A percentile compares a stretch with the other conserved stretches of the same genome.
phyloP scores from a whole-genome alignment of 148 eudicot species.

The Amaranthus palmeri region DNA sequence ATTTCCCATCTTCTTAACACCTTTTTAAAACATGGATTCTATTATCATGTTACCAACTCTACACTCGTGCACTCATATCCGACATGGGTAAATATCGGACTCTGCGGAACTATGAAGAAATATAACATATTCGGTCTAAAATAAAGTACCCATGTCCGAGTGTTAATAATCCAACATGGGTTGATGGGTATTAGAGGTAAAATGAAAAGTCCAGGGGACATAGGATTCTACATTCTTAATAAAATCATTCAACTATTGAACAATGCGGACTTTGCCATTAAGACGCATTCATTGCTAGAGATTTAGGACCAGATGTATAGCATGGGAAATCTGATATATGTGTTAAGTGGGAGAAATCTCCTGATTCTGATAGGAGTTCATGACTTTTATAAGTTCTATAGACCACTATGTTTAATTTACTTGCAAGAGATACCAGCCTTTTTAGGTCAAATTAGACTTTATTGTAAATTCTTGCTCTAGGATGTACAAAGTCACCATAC shows the following conservation, averaged over 20 bases:
- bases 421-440: neutral
- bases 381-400: neutral
- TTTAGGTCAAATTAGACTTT: neutral
- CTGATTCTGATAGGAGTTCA: neutral
- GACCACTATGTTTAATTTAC: neutral
- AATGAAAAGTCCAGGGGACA: too few species aligned
- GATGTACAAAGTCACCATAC: neutral
- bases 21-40: neutral
- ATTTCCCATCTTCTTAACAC: neutral
- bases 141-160: too few species aligned
- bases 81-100: too few species aligned
- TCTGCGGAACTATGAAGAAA: too few species aligned
- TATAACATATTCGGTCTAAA: too few species aligned
- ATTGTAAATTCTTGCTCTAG: neutral
- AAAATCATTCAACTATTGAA: too few species aligned
- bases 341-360: neutral
- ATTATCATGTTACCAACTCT: neutral
- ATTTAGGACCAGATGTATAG: neutral
- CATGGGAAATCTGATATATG: neutral
- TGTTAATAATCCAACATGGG: too few species aligned
- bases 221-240: too few species aligned
- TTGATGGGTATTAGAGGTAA: too few species aligned
- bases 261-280: neutral
- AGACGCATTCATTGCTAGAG: neutral
- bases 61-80: neutral